Conservation (phyloP, 164 flowering plant genomes). For the Akebia trifoliata region DNA sequence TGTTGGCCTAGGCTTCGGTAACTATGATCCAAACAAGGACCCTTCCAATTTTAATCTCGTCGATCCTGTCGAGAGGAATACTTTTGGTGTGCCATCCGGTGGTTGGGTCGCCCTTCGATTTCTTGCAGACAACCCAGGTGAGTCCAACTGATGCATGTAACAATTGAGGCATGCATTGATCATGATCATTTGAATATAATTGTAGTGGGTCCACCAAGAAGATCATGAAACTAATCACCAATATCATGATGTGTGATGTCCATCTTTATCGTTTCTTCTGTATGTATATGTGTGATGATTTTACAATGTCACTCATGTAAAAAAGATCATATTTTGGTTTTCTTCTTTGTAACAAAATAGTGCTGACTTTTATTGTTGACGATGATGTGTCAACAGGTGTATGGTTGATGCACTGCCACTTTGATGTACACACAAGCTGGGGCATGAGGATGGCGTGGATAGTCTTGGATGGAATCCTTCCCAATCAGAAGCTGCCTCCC, state of each 20-base stretch:
- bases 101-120: conserved; percentile 64
- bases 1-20: conserved; percentile 51
- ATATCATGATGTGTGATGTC: no score
- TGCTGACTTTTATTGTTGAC: background rate
- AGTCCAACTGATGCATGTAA: background rate
- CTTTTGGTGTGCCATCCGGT: conserved; percentile 46
- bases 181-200: no score
- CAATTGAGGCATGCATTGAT: no score
- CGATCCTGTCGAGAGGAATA: conserved; percentile 69
- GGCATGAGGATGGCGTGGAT: conserved; percentile 52
- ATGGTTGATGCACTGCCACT: no score
- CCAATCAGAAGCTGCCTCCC: conserved; percentile 39
- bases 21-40: conserved; percentile 40
- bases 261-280: no score
- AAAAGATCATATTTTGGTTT: no score
- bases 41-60: conserved; percentile 43
- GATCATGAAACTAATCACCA: no score
- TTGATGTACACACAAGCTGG: conserved; percentile 58
- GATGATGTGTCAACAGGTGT: conserved; percentile 26
- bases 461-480: conserved; percentile 37
- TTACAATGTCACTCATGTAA: no score
- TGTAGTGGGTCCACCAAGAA: no score
- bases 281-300: no score
- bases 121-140: conserved; percentile 57
- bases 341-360: no score